These are phyloP conservation scores for Inonotus hispidus DNA, from an alignment of 1,284 basidiomycete genomes.

Conservation along the genomic window DNA sequence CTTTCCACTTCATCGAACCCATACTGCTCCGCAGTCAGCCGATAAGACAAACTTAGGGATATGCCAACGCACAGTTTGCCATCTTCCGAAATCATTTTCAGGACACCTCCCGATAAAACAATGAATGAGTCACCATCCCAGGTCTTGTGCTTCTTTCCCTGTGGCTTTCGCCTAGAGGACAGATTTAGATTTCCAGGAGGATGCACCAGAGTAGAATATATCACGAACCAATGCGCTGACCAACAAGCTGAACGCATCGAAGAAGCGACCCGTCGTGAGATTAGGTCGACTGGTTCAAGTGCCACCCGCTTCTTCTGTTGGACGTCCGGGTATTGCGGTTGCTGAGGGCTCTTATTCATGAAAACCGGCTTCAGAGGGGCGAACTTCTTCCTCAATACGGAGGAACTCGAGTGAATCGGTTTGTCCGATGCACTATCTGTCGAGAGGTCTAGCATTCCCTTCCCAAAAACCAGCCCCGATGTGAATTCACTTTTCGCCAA, in stretches of 20 bases:
- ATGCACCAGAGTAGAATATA: slow-evolving; percentile 14
- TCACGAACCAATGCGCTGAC: slow-evolving; percentile 63
- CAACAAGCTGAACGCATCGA: slow-evolving; percentile 38
- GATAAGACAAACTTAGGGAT: slow-evolving; percentile 10
- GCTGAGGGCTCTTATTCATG: slow-evolving; percentile 27
- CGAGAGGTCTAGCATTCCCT: slow-evolving; percentile 23
- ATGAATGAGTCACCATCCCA: slow-evolving; percentile 82
- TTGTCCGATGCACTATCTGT: slow-evolving; percentile 22
- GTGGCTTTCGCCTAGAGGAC: slow-evolving; percentile 62
- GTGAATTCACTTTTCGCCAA: slow-evolving; percentile 55
- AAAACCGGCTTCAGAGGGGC: slow-evolving; percentile 35
- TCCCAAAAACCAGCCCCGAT: slow-evolving; percentile 59
- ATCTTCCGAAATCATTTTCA: slow-evolving; percentile 61
- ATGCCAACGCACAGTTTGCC: slow-evolving; percentile 53
- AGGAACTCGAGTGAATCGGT: slow-evolving; percentile 20
- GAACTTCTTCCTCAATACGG: slow-evolving; percentile 37
- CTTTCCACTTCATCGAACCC: slow-evolving; percentile 58
- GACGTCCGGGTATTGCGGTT: slow-evolving; percentile 19
- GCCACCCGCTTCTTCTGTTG: slow-evolving; percentile 30
- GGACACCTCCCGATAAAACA: slow-evolving; percentile 41
- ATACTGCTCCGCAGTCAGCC: slow-evolving; percentile 38
- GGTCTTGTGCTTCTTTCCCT: slow-evolving; percentile 78
- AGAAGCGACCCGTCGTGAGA: slow-evolving; percentile 1
- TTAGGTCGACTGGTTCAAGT: slow-evolving; percentile 38
- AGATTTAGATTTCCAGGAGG: slow-evolving; percentile 2